Evolutionary conservation across 768 basidiomycete species (phyloP).

Genomic region (Tricholoma saponaceum): DNA sequence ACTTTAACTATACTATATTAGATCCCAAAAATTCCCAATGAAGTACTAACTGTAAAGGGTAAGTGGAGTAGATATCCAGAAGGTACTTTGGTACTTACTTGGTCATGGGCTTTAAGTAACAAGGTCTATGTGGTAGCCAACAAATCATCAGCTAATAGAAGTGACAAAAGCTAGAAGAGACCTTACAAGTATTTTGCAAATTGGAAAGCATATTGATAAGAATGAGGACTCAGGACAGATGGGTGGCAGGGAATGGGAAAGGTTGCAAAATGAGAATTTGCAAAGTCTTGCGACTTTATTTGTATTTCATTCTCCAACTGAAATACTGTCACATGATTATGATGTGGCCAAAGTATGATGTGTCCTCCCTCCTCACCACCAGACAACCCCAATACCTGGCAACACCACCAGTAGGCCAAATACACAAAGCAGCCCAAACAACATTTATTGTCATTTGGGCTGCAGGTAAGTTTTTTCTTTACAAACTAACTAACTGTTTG

Average conservation of each 20-base stretch:
- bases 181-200: too few species aligned
- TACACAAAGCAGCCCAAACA: too few species aligned
- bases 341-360: background rate
- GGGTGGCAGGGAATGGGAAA: too few species aligned
- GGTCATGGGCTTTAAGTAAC: background rate
- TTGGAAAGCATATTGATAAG: too few species aligned
- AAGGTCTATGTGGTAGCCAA: background rate
- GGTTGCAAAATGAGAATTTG: background rate
- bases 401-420: too few species aligned
- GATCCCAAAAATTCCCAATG: background rate
- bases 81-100: background rate
- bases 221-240: too few species aligned
- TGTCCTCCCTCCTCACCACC: background rate
- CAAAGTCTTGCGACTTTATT: background rate
- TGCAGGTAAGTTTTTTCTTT: too few species aligned
- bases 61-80: background rate
- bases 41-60: background rate
- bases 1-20: background rate
- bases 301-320: background rate
- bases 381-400: too few species aligned
- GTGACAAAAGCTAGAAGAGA: background rate
- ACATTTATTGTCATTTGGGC: too few species aligned
- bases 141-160: background rate
- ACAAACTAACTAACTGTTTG: too few species aligned
- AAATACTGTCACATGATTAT: background rate